Percentiles rank a stretch among this genome's conserved stretches.
Evolutionary conservation across 768 basidiomycete genomes (phyloP).

Genomic region (Mycena crocata): DNA sequence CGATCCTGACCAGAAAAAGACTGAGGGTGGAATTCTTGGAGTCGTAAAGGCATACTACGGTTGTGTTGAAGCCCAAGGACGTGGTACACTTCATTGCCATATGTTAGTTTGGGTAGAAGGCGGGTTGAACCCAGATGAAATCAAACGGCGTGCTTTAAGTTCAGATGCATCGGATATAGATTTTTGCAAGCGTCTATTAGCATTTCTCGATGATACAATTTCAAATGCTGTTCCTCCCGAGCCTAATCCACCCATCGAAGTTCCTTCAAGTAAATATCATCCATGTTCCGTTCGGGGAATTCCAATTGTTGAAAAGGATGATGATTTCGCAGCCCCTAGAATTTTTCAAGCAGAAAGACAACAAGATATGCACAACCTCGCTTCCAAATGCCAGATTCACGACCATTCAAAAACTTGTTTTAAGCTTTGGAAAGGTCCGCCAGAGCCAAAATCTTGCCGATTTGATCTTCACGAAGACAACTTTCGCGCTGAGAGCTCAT

Average conservation of each 20-base stretch:
- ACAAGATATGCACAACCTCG: slow-evolving; percentile 19
- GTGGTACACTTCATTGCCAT: slow-evolving; percentile 20
- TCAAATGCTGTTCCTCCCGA: slow-evolving; percentile 4
- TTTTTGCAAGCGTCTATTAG: slow-evolving; percentile 12
- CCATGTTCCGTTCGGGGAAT: slow-evolving; percentile 18
- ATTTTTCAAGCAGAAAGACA: neutral
- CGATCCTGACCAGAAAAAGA: slow-evolving; percentile 9
- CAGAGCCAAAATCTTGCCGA: slow-evolving; percentile 17
- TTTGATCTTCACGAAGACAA: slow-evolving; percentile 25
- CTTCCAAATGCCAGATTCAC: slow-evolving; percentile 27
- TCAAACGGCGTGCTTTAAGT: slow-evolving; percentile 9
- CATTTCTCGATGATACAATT: slow-evolving; percentile 27
- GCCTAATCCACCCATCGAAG: neutral
- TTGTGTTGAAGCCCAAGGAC: slow-evolving; percentile 43
- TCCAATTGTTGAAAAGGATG: neutral
- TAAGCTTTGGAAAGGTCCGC: slow-evolving; percentile 25
- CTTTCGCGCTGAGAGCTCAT: neutral
- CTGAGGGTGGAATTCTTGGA: slow-evolving; percentile 36
- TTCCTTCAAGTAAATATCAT: slow-evolving; percentile 8
- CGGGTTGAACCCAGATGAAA: slow-evolving; percentile 18
- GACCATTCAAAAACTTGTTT: slow-evolving; percentile 26
- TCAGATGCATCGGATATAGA: slow-evolving; percentile 31
- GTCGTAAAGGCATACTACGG: slow-evolving; percentile 41
- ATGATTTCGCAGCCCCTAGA: too few species aligned
- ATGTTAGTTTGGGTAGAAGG: slow-evolving; percentile 22